Base-by-base conservation (phyloP, 2,329 filamentous ascomycete species). In the Penicillium sp. region DNA sequence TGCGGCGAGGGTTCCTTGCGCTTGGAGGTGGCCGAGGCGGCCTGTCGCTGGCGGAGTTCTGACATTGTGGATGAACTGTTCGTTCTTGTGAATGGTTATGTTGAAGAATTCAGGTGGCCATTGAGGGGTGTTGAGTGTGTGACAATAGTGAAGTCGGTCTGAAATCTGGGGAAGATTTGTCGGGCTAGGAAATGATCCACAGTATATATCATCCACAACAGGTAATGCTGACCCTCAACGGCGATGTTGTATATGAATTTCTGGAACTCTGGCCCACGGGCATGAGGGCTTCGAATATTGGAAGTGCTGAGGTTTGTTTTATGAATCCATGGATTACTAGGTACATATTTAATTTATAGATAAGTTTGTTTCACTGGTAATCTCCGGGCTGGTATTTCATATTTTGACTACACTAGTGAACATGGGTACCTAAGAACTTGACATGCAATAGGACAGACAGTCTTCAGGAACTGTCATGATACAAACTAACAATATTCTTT, bases 11-110 rank as follows among this genome's bases (percentile, higher is more conserved):
- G 39, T 54, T 55, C 54, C 44, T 57, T 46, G 26, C 51, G 51
- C 21, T 47, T 51, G 55, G 57, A 44, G 24, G 54, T 56, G 44
- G 64, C 57, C 27, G 59, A 57, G 3, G 59, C 57, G 33, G 62
- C 56, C 54, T 65, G 67, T 65, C 71, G 63, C 59, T 72, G 67
- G 39, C 70, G 69, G 9, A 72, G 60, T 61, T 72, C 65, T 21
- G 71, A 67, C 70, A 73, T 69, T 27, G 9, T 22, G 22, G 7
- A 43, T 8, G 35, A 10, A 3, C 7, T 39, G 2, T 42, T 14
- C 3, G 19, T 14, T 14, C 19, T 42, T 22, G 9, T 11, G 3
- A 42, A 14, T 42, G 4, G 0, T 42, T n/a, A 26, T 21, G 24
- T 33, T 13, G 49, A 31, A 31, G 37, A 24, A 49, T 46, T n/a